These are phyloP conservation scores for Penicillium hesseltinei DNA, from an alignment of 2,329 filamentous ascomycete genomes.

Conservation along the genomic window DNA sequence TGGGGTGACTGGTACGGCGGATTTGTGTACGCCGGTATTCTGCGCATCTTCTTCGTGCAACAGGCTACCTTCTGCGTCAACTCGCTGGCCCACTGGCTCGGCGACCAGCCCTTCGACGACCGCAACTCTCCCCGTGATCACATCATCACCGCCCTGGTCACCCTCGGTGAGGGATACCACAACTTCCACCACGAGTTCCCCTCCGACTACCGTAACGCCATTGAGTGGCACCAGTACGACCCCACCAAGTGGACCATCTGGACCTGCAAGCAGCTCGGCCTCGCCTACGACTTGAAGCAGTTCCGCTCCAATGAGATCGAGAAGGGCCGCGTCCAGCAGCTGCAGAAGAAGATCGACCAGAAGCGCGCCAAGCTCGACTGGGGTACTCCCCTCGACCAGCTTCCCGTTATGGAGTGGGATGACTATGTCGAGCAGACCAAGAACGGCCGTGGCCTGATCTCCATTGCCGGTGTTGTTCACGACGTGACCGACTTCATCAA, in stretches of 20 bases:
- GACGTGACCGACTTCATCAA: constrained; percentile 82
- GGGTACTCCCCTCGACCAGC: constrained; percentile 80
- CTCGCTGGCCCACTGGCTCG: constrained; percentile 85
- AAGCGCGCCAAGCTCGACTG: constrained; percentile 80
- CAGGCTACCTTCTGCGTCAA: constrained; percentile 94
- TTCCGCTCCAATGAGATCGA: constrained; percentile 91
- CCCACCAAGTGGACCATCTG: constrained; percentile 89
- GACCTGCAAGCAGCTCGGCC: constrained; percentile 77
- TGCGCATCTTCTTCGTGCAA: constrained; percentile 85
- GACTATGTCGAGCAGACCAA: constrained; percentile 76
- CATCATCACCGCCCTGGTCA: constrained; percentile 79
- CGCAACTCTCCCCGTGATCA: constrained; percentile 88
- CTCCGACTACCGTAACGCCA: constrained; percentile 88
- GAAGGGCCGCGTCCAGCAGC: constrained; percentile 83
- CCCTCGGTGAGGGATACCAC: constrained; percentile 86
- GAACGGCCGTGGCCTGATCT: constrained; percentile 72
- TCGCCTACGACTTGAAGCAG: constrained; percentile 84
- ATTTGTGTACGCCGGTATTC: constrained; percentile 79
- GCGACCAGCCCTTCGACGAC: constrained; percentile 89
- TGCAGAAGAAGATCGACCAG: constrained; percentile 90
- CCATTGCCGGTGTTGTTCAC: constrained; percentile 81
- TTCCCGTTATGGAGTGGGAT: constrained; percentile 83
- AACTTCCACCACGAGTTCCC: constrained; percentile 97
- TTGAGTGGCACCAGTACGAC: constrained; percentile 88
- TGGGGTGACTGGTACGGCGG: constrained; percentile 82